Percentiles rank a stretch among this genome's conserved stretches.
Evolutionary conservation across 1,284 basidiomycete species (phyloP).

Genomic region (Pseudozyma sp.): DNA sequence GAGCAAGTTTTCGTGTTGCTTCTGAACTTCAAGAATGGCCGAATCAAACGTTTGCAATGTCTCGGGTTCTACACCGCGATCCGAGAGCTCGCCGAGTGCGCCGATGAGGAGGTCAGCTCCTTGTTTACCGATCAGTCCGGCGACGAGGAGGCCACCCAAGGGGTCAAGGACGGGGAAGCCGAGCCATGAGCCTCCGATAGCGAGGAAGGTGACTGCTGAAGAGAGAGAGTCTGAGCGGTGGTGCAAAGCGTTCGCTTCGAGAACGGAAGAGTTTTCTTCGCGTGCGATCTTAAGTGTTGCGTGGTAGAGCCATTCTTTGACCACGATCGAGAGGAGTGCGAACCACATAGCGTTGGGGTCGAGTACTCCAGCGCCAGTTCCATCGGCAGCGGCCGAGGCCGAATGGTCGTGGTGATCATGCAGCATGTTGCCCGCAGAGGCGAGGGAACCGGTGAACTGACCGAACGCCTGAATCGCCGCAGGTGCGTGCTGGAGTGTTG

Average conservation of each 20-base stretch:
- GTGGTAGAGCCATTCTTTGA: slow-evolving; percentile 91
- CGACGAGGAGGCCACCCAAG: slow-evolving; percentile 90
- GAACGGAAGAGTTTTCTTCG: slow-evolving; percentile 87
- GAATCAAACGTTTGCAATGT: slow-evolving; percentile 74
- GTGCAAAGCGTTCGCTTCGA: slow-evolving; percentile 75
- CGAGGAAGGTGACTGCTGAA: slow-evolving; percentile 60
- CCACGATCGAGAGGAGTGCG: slow-evolving; percentile 80
- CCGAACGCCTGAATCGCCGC: slow-evolving; percentile 75
- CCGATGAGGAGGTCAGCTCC: slow-evolving; percentile 79
- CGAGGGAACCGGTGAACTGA: slow-evolving; percentile 73
- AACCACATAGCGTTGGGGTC: slow-evolving; percentile 98
- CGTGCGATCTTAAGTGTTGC: slow-evolving; percentile 78
- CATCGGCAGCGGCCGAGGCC: slow-evolving; percentile 12
- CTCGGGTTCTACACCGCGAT: slow-evolving; percentile 79
- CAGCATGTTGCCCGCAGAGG: slow-evolving; percentile 70
- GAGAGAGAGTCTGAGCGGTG: slow-evolving; percentile 84
- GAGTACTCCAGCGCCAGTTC: slow-evolving; percentile 71
- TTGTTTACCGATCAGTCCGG: slow-evolving; percentile 87
- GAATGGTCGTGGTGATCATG: slow-evolving; percentile 74
- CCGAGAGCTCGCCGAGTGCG: slow-evolving; percentile 85
- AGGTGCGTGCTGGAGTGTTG: slow-evolving; percentile 71
- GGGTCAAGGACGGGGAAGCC: slow-evolving; percentile 89
- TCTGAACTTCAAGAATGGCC: slow-evolving; percentile 70
- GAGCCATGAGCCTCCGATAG: slow-evolving; percentile 79
- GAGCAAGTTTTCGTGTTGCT: slow-evolving; percentile 18